Conservation (phyloP, 2,329 filamentous ascomycete species). For the Xylariaceae sp. region DNA sequence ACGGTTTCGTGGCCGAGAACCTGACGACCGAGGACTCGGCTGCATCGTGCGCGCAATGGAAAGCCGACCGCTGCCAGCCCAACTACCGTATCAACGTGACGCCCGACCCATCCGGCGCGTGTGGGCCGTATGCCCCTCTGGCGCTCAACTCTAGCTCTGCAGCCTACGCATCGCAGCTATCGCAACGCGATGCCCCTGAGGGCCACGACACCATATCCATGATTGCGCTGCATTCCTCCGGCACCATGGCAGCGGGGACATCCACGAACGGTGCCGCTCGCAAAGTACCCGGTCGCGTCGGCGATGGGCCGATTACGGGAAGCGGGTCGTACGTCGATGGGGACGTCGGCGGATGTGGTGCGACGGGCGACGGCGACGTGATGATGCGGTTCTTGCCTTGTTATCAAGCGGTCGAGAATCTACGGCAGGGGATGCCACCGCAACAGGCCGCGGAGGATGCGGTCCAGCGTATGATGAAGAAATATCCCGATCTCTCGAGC, state of each 20-base stretch:
- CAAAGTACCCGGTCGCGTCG: constrained; percentile 58
- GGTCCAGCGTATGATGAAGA: constrained; percentile 51
- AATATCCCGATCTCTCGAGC: constrained; percentile 49
- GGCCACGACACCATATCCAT: constrained; percentile 59
- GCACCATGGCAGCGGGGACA: constrained; percentile 56
- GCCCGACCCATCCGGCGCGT: constrained; percentile 46
- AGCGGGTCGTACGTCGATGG: constrained; percentile 59
- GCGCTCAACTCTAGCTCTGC: constrained; percentile 22
- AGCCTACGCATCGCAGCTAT: constrained; percentile 23
- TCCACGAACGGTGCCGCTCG: constrained; percentile 58
- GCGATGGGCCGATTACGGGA: constrained; percentile 57
- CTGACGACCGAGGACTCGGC: constrained; percentile 47
- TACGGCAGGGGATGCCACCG: constrained; percentile 52
- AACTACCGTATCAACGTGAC: constrained; percentile 53
- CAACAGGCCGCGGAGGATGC: constrained; percentile 53
- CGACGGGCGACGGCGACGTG: constrained; percentile 59
- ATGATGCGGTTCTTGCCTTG: constrained; percentile 62
- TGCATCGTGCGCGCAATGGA: constrained; percentile 48
- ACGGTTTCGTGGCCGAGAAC: constrained; percentile 51
- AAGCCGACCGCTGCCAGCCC: constrained; percentile 46
- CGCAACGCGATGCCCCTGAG: constrained; percentile 8
- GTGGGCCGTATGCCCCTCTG: constrained; percentile 51
- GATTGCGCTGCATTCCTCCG: constrained; percentile 47
- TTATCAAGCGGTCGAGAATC: constrained; percentile 59
- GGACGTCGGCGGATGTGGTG: constrained; percentile 57